A percentile compares a stretch with the other conserved stretches of the same genome.
These are phyloP conservation scores for Lipomyces yamadae DNA, from an alignment of 805 yeast genomes.

Conservation along the genomic window DNA sequence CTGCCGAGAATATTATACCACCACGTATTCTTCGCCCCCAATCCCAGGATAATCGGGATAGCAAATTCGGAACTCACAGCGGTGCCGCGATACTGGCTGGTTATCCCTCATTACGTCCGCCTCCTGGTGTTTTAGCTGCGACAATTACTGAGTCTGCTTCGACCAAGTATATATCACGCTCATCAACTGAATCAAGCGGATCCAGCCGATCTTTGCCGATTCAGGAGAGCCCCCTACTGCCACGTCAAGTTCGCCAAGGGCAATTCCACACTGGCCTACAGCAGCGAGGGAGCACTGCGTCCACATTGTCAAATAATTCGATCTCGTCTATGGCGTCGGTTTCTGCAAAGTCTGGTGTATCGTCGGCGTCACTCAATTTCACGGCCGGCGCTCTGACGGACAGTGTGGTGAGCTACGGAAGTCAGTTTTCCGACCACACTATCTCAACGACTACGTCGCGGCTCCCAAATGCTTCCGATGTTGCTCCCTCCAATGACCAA, in stretches of 20 bases:
- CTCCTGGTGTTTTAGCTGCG: slow-evolving; percentile 8
- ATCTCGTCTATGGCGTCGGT: background rate
- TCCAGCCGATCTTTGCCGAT: background rate
- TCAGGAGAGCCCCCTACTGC: background rate
- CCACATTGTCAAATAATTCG: slow-evolving; percentile 10
- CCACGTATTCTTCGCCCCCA: slow-evolving; percentile 12
- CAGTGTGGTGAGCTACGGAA: background rate
- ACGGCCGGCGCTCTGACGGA: background rate
- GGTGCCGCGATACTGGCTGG: background rate
- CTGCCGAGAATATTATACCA: background rate
- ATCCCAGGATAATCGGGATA: slow-evolving; percentile 12
- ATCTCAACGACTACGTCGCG: background rate
- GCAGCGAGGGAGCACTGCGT: slow-evolving; percentile 6
- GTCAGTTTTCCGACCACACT: background rate
- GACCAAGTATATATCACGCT: background rate
- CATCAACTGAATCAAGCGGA: background rate
- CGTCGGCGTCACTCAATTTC: background rate
- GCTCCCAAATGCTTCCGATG: background rate
- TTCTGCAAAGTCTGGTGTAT: background rate
- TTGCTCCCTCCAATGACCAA: background rate
- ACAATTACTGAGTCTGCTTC: background rate
- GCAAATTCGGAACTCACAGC: background rate
- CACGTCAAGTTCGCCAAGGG: background rate
- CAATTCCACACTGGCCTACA: background rate
- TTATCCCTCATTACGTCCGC: slow-evolving; percentile 19